Base-by-base conservation (phyloP, 441 rosid species). In the Rhodomyrtus psidioides region DNA sequence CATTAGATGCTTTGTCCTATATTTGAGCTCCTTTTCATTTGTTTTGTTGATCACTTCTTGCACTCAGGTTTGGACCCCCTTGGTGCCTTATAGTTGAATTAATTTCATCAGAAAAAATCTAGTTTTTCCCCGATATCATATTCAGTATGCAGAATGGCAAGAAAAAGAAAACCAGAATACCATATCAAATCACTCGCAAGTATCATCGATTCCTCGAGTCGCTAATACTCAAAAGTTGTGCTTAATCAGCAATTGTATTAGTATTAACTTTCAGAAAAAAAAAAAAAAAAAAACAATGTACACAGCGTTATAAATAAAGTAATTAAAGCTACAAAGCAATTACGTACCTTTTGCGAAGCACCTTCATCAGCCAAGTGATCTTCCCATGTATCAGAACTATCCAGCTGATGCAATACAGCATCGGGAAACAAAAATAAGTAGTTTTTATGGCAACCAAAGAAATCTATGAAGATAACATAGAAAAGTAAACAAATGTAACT, bases 321-420 rank as follows among this genome's bases (percentile, higher is more conserved):
- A 70, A 70, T 70, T 70, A 39, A 21, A 70, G 24, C n/a, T 34
- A 70, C 14, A 70, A 39, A 70, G 79, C 49, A 34, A 70, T 9
- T 10, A 70, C 14, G 42, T 91, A 94, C 99, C 98, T 93, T 91
- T 58, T 81, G 87, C 62, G 51, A 21, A 74, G 91, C 89, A 87
- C 87, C 90, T 85, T 84, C 75, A 84, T 88, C 94, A 88, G 59
- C 83, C 56, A 83, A 87, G 87, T 92, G 90, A 89, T 94, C 96
- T 86, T 95, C 99, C 96, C 98, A 97, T 54, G 90, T 91, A 85
- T 90, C 91, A 75, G 87, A 85, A 83, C 94, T 98, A 49, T 94
- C 96, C 97, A 95, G 91, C 59, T 70, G 49, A 70, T 65, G 79
- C 79, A 34, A 34, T 39, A 70, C 51, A 70, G n/a, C 79, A 70